Conservation (phyloP, 768 basidiomycete genomes). For the Tylopilus balloui region DNA sequence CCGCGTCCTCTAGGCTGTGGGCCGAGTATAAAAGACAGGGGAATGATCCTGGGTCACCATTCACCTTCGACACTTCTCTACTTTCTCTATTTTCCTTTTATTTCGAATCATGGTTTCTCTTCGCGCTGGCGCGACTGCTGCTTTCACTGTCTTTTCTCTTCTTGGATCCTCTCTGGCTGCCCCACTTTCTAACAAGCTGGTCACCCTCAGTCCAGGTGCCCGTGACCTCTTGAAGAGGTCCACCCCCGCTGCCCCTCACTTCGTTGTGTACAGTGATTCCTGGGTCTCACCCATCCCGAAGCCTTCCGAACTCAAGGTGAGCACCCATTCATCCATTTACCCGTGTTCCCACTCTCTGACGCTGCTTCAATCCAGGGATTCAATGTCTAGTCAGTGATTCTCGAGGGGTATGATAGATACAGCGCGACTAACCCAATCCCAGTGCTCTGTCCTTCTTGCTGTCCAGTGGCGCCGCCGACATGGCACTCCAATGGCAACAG, state of each 20-base stretch:
- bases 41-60: background rate
- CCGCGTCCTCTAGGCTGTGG: background rate
- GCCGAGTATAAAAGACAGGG: background rate
- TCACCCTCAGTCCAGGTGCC: conserved; percentile 16
- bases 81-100: background rate
- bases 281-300: conserved; percentile 43
- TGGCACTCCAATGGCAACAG: conserved; percentile 41
- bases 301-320: conserved; percentile 40
- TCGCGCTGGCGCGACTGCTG: background rate
- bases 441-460: conserved; percentile 41
- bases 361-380: conserved; percentile 21
- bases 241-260: conserved; percentile 46
- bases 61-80: background rate
- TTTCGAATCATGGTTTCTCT: conserved; percentile 12
- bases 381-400: conserved; percentile 32
- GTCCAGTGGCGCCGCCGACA: conserved; percentile 38
- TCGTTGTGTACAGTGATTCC: conserved; percentile 36
- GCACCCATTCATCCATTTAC: background rate
- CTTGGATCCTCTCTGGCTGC: conserved; percentile 8
- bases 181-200: conserved; percentile 16
- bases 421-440: background rate
- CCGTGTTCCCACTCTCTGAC: background rate
- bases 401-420: background rate
- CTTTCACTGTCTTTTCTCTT: conserved; percentile 4
- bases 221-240: conserved; percentile 16